Evolutionary conservation across 2,329 filamentous ascomycete species (phyloP), one percentile per base, ranked within the genome.

Genomic region (Polychaeton citri): DNA sequence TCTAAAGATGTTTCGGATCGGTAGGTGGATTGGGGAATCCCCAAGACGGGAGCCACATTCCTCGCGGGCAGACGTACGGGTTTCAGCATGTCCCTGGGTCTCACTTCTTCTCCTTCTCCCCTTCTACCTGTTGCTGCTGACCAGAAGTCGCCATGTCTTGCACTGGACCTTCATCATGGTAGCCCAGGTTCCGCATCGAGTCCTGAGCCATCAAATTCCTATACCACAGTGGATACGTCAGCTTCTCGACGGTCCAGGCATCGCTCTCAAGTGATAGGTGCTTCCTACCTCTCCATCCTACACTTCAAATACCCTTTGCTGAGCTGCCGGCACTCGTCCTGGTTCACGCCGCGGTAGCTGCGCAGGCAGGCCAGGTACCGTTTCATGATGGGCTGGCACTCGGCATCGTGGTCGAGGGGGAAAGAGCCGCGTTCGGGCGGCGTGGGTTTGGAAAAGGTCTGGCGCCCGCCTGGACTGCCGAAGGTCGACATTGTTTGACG

Each of bases 121-220:
- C n/a, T n/a, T n/a, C n/a, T n/a, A n/a, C n/a, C n/a, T n/a, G n/a
- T 33, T 34, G 24, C 34, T 35, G 16, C 24, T 21, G 16, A 15
- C 5, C 13, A 20, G 10, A 5, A 16, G 13, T 6, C 13, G 10
- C 13, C 17, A 12, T 31, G n/a, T 13, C 31, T 30, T 24, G 19
- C 33, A 32, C 19, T 19, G 30, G 19, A 37, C 37, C 59, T 31
- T 74, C 69, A 40, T 72, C 67, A 5, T 67, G 64, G 49, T 93
- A 90, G 0, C 90, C 90, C 28, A 98, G 66, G 54, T 98, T 98
- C 60, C 82, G 85, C 61, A 96, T 90, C 40, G 93, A 83, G 54
- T 98, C 90, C 48, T 74, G 84, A 6, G 87, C 87, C 90, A 98
- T 98, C 20, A 98, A 66, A 54, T 96, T 95, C 48, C 86, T 53